These are phyloP conservation scores for Salix dunnii DNA, from an alignment of 345 rosid genomes.

Conservation along the genomic window DNA sequence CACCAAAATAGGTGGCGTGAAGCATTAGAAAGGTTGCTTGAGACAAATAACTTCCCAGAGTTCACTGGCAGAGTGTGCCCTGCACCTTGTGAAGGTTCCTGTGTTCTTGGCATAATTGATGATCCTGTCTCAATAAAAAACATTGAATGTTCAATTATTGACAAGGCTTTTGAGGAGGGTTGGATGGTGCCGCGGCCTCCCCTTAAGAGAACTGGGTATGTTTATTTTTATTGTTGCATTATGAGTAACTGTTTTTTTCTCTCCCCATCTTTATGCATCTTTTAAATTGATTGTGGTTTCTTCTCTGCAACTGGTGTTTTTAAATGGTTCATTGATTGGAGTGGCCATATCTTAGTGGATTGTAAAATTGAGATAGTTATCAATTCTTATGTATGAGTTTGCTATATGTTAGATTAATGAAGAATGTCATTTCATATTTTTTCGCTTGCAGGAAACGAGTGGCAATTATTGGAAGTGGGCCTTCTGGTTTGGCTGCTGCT, in stretches of 20 bases:
- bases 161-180: constrained; percentile 95
- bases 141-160: constrained; percentile 89
- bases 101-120: constrained; percentile 99
- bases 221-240: background rate
- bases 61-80: constrained; percentile 99
- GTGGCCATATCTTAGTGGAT: background rate
- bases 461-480: constrained; percentile 92
- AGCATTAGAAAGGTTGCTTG: constrained; percentile 90
- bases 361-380: background rate
- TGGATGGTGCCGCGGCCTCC: constrained; percentile 99
- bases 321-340: background rate
- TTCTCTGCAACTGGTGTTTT: background rate
- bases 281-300: background rate
- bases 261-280: background rate
- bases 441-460: constrained; percentile 62
- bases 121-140: constrained; percentile 95
- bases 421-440: background rate
- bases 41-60: constrained; percentile 98
- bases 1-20: constrained; percentile 98
- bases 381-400: background rate
- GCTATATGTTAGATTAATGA: background rate
- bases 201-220: constrained; percentile 78
- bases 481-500: constrained; percentile 96
- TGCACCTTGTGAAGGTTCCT: constrained; percentile 99
- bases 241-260: background rate